phyloP scores from a whole-genome alignment of 495 filamentous ascomycete species.

The Cercophora sp. region DNA sequence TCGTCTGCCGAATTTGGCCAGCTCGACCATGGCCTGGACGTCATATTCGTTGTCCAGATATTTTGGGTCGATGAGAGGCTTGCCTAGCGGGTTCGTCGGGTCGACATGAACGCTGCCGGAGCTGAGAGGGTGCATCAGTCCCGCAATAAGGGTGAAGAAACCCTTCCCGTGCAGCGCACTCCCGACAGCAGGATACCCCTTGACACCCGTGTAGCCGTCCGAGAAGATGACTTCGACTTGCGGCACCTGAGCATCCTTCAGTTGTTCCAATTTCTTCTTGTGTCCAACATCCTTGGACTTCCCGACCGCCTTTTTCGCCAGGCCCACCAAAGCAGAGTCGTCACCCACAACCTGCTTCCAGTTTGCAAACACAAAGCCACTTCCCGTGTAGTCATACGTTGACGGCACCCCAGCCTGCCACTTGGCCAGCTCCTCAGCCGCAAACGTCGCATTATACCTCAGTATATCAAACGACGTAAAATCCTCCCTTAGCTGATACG shows the following conservation, averaged over 20 bases:
- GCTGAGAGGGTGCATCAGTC: conserved; percentile 27
- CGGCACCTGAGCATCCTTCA: background rate
- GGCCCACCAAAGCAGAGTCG: conserved; percentile 9
- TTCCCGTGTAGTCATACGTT: conserved; percentile 19
- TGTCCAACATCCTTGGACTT: background rate
- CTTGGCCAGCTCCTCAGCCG: conserved; percentile 33
- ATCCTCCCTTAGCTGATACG: conserved; percentile 18
- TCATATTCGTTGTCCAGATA: conserved; percentile 13
- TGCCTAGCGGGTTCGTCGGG: background rate
- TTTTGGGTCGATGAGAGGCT: conserved; percentile 12
- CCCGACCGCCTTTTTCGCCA: background rate
- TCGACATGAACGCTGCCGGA: background rate
- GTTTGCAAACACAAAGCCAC: conserved; percentile 14
- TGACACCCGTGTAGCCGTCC: conserved; percentile 5
- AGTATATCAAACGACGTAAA: conserved; percentile 28
- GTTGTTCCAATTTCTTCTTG: background rate
- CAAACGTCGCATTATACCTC: conserved; percentile 44
- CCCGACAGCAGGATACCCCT: conserved; percentile 22
- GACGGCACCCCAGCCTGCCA: conserved; percentile 32
- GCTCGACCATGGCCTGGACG: conserved; percentile 8
- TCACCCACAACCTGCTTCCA: conserved; percentile 12
- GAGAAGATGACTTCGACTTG: conserved; percentile 21
- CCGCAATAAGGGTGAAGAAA: conserved; percentile 37
- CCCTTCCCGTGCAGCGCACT: conserved; percentile 24
- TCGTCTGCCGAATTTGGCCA: conserved; percentile 8